Conservation (phyloP, 306 rosid species). For the Quillaja saponaria region DNA sequence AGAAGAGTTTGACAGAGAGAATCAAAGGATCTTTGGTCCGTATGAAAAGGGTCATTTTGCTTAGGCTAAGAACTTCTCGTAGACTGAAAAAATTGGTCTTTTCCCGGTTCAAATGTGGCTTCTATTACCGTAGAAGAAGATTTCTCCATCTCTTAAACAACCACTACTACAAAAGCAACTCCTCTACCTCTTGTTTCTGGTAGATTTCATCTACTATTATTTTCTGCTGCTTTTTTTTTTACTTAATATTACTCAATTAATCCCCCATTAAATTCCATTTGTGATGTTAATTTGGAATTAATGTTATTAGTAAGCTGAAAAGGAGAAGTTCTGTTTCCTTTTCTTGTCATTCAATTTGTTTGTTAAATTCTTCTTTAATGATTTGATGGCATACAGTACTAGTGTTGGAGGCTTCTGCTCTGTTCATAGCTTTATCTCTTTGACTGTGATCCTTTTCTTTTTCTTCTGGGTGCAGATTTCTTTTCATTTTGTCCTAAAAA, state of each 20-base stretch:
- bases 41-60: constrained; percentile 47
- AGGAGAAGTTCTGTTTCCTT: neutral
- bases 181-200: constrained; percentile 48
- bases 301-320: constrained; percentile 13
- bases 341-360: neutral
- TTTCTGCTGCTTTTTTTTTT: neutral
- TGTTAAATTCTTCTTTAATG: neutral
- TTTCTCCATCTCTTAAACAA: constrained; percentile 43
- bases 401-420: no score
- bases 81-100: constrained; percentile 40
- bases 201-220: constrained; percentile 7
- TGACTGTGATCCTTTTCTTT: no score
- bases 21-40: constrained; percentile 59
- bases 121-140: constrained; percentile 60
- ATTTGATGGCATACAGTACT: no score
- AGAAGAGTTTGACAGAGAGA: constrained; percentile 50
- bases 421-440: no score
- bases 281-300: neutral
- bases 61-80: constrained; percentile 48
- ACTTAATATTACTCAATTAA: neutral
- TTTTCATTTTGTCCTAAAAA: no score
- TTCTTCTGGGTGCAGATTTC: no score
- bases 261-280: neutral
- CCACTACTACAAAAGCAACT: constrained; percentile 31
- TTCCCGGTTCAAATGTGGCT: constrained; percentile 51